Evolutionary conservation across 1,139 yeast species (phyloP).

Genomic region (Pichia sorboxylosa): DNA sequence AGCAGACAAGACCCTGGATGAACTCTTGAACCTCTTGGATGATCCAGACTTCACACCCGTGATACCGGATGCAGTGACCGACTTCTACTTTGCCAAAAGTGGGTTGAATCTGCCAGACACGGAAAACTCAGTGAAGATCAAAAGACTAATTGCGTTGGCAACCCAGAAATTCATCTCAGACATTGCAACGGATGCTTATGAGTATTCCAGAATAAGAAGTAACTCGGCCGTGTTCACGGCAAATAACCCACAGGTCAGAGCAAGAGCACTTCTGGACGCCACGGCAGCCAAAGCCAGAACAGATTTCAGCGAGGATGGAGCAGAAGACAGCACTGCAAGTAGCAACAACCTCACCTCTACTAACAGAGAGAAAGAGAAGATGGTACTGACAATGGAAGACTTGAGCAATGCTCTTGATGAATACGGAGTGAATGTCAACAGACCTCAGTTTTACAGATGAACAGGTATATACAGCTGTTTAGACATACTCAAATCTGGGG

Average conservation of each 20-base stretch:
- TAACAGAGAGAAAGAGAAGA: conserved; percentile 52
- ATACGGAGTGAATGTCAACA: conserved; percentile 79
- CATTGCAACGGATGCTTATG: conserved; percentile 94
- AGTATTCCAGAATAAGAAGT: conserved; percentile 81
- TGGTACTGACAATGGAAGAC: conserved; percentile 81
- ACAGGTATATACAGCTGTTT: not conserved
- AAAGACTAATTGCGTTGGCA: conserved; percentile 80
- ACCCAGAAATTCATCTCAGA: conserved; percentile 93
- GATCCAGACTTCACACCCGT: conserved; percentile 93
- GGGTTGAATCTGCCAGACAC: conserved; percentile 69
- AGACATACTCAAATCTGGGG: conserved; percentile 24
- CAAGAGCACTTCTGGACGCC: conserved; percentile 56
- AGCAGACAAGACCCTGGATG: conserved; percentile 79
- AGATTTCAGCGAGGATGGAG: conserved; percentile 10
- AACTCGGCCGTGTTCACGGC: conserved; percentile 74
- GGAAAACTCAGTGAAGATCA: conserved; percentile 39
- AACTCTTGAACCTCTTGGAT: conserved; percentile 78
- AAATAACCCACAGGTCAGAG: conserved; percentile 77
- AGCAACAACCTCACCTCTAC: conserved; percentile 13
- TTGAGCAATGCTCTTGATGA: conserved; percentile 79
- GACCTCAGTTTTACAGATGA: conserved; percentile 87
- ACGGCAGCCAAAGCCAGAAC: conserved; percentile 18
- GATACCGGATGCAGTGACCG: conserved; percentile 97
- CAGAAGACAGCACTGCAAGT: conserved; percentile 3
- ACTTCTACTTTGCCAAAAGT: conserved; percentile 76